A percentile compares a stretch with the other conserved stretches of the same genome.
Conservation (phyloP, 2,329 filamentous ascomycete genomes). For the Ceratocystiopsis sp. region DNA sequence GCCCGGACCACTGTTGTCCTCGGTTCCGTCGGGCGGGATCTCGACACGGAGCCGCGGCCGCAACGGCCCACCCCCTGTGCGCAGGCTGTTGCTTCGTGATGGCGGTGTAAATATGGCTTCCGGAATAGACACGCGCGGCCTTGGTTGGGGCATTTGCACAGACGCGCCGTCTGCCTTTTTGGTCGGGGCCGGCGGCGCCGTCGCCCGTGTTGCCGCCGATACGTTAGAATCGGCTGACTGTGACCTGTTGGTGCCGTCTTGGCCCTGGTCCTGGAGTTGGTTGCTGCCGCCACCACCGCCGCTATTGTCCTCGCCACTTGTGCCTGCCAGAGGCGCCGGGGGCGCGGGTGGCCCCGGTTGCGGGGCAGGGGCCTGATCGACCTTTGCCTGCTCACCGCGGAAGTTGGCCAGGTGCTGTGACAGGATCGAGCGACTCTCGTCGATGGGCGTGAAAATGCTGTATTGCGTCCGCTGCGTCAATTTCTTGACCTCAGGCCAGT, state of each 20-base stretch:
- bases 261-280: constrained; percentile 2
- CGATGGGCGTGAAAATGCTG: constrained; percentile 95
- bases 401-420: constrained; percentile 66
- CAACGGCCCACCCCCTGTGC: constrained; percentile 44
- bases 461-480: constrained; percentile 64
- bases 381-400: constrained; percentile 26
- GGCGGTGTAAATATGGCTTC: constrained; percentile 52
- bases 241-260: constrained; percentile 25
- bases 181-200: constrained; percentile 37
- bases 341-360: too few relatives aligned
- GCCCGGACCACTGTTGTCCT: constrained; percentile 51
- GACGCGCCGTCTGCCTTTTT: constrained; percentile 35
- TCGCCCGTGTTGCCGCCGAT: not conserved
- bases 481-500: constrained; percentile 36
- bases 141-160: constrained; percentile 19
- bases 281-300: not conserved
- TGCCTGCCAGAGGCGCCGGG: constrained; percentile 3
- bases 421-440: constrained; percentile 76
- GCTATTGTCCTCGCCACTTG: not conserved
- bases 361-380: too few relatives aligned
- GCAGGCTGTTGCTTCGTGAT: constrained; percentile 60
- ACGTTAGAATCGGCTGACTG: constrained; percentile 44
- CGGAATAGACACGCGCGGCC: constrained; percentile 36
- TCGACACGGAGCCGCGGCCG: constrained; percentile 81
- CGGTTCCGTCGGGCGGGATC: constrained; percentile 77